Base-by-base conservation (phyloP, 805 yeast species). In the Metschnikowia bowlesiae region DNA sequence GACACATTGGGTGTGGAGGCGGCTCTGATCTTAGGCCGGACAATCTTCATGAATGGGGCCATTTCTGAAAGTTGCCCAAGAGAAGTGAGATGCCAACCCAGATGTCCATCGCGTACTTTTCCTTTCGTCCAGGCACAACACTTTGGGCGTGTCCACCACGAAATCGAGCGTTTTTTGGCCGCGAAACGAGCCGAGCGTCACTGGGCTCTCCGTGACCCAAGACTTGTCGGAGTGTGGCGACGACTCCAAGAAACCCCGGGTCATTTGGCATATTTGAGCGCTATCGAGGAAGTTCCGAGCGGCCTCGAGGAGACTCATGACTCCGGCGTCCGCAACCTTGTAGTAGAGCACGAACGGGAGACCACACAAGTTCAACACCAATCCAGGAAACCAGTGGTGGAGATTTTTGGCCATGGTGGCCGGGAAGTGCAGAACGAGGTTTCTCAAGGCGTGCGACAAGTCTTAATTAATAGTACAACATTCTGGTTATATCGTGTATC, bases 51-150 rank as follows among this genome's bases (percentile, higher is more conserved):
- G 71, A 53, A 28, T 61, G 60, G 4, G 47, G 46, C 79, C 79
- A 76, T n/a, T 61, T 57, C 14, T 74, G 78, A 42, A 74, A 54
- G 31, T 61, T 62, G 9, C 70, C 68, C 18, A 63, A 58, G 31
- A 74, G 59, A 35, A 69, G 58, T 0, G 78, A 71, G 11, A 77
- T 30, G 2, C 72, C 69, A 3, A 75, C 65, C 83, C 83, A 79
- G 1, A 78, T 68, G 47, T 78, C 81, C 70, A 75, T 71, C 8
- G 76, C 76, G 6, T 60, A 59, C 30, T 67, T 65, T 44, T 56
- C 64, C 39, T 70, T 61, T 2, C 67, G 18, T 57, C 52, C 6
- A 60, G 51, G 5, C 74, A 59, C 48, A 74, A 53, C 11, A 59
- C 62, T 30, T 61, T 61, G 16, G 79, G 61, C 6, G 69, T 65